Conservation (phyloP, 2,329 filamentous ascomycete species). For the Monosporascus sp. region DNA sequence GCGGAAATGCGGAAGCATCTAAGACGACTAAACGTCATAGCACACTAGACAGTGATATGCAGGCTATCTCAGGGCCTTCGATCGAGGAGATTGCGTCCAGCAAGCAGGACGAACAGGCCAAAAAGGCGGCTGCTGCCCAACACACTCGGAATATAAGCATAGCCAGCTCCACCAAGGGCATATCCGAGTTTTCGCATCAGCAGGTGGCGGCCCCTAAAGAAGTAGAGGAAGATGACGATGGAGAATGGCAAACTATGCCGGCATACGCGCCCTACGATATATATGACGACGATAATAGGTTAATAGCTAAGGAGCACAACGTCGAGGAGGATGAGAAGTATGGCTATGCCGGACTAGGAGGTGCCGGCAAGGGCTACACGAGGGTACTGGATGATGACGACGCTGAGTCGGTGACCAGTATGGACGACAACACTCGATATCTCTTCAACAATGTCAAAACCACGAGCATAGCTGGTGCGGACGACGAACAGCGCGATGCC, state of each 20-base stretch:
- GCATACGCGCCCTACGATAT: slow-evolving; percentile 88
- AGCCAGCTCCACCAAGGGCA: slow-evolving; percentile 27
- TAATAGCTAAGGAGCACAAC: slow-evolving; percentile 75
- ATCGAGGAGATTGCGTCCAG: slow-evolving; percentile 23
- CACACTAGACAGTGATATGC: slow-evolving; percentile 13
- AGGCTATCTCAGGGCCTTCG: slow-evolving; percentile 26
- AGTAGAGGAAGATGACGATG: slow-evolving; percentile 50
- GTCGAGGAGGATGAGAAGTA: slow-evolving; percentile 62
- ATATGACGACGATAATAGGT: slow-evolving; percentile 87
- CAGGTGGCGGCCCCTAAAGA: slow-evolving; percentile 57
- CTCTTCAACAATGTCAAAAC: slow-evolving; percentile 72
- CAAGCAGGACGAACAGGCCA: slow-evolving; percentile 20
- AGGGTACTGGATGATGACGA: slow-evolving; percentile 94
- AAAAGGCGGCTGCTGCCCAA: slow-evolving; percentile 16
- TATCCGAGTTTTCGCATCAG: slow-evolving; percentile 92
- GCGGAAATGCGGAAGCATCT: slow-evolving; percentile 4
- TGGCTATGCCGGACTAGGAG: slow-evolving; percentile 73
- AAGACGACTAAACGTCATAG: slow-evolving; percentile 11
- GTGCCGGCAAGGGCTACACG: slow-evolving; percentile 92
- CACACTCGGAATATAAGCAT: slow-evolving; percentile 35
- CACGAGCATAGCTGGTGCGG: slow-evolving; percentile 57
- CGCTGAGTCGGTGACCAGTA: slow-evolving; percentile 84
- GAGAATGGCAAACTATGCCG: slow-evolving; percentile 89
- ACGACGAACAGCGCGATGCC: slow-evolving; percentile 81
- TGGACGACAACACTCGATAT: slow-evolving; percentile 97